Evolutionary conservation across 1,284 basidiomycete genomes (phyloP), one percentile per base, ranked within the genome.

Genomic region (Cryptococcus deneoformans): DNA sequence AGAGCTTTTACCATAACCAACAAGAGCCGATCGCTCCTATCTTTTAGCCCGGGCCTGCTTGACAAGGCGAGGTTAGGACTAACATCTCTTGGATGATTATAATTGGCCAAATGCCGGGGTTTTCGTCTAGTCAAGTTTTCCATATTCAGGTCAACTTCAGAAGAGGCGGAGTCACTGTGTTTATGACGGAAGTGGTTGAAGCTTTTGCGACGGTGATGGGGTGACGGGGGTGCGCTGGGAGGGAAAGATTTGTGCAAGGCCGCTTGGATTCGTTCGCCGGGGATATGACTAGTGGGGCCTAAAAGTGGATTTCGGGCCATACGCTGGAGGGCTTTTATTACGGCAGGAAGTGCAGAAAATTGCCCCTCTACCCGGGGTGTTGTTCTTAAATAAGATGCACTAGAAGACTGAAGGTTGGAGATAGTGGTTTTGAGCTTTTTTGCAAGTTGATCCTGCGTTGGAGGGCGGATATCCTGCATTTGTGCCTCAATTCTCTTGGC

Each of bases 241-340:
- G 57, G 60, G 12, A 58, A 51, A 11, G 60, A 62, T 36, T 66
- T 65, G 14, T 68, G 60, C 14, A 77, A 53, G 1, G 75, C 75
- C 0, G 62, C 61, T 37, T 67, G 62, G 43, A 77, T 75, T 7
- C 75, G 59, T 47, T 74, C 72, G 1, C 75, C 75, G 0, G 75
- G 73, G 0, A 71, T 66, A 53, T 75, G 72, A 43, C 68, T 70
- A 0, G 67, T 67, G 1, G 68, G 68, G 0, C 69, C 70, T 4
- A 77, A 62, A 12, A 77, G 54, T 2, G 73, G 64, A 52, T 77
- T 77, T 2, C 73, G 66, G 24, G 67, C 62, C 6, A 77, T 53
- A 6, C 66, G 59, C 11, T 56, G 55, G 0, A 77, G 52, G 0
- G 60, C 46, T 35, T 62, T 63, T n/a, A 74, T 55, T 7, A 72